Evolutionary conservation across 2,329 filamentous ascomycete species (phyloP).

Genomic region (Trichoderma sp.): DNA sequence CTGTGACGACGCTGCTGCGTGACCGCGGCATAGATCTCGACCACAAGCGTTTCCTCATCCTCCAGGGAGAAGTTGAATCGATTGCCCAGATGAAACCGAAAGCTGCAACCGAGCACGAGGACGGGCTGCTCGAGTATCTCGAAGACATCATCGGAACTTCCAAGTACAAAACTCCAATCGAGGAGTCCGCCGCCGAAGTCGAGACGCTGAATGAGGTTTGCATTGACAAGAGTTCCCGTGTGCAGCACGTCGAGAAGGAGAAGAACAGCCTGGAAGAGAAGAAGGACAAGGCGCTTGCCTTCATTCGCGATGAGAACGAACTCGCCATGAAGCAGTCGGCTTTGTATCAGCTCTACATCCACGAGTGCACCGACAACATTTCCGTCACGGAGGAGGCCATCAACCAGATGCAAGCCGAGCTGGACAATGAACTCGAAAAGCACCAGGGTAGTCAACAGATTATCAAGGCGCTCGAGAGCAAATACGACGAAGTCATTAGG

Average conservation of each 20-base stretch:
- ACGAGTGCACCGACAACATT: conserved; percentile 86
- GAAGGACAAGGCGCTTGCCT: conserved; percentile 91
- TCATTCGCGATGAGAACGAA: conserved; percentile 90
- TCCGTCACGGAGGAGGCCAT: conserved; percentile 87
- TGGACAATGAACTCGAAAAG: conserved; percentile 86
- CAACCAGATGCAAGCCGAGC: conserved; percentile 81
- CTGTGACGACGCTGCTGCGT: conserved; percentile 82
- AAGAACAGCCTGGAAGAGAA: conserved; percentile 91
- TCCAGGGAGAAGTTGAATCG: conserved; percentile 97
- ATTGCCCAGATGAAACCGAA: conserved; percentile 99
- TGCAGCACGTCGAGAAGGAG: conserved; percentile 98
- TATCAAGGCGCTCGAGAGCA: conserved; percentile 86
- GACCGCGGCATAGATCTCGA: conserved; percentile 92
- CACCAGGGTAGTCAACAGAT: conserved; percentile 86
- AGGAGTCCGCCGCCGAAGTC: conserved; percentile 87
- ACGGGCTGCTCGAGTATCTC: conserved; percentile 92
- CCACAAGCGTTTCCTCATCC: conserved; percentile 95
- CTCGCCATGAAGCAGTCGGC: conserved; percentile 85
- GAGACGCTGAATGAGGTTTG: conserved; percentile 94
- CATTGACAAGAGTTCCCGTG: conserved; percentile 89
- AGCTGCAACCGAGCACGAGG: conserved; percentile 90
- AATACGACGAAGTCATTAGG: conserved; percentile 79
- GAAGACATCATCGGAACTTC: conserved; percentile 99
- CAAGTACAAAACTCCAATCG: conserved; percentile 96
- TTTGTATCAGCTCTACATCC: conserved; percentile 87